A percentile compares a stretch with the other conserved stretches of the same genome.
Conservation (phyloP, 495 filamentous ascomycete genomes). For the Xylaria curta region DNA sequence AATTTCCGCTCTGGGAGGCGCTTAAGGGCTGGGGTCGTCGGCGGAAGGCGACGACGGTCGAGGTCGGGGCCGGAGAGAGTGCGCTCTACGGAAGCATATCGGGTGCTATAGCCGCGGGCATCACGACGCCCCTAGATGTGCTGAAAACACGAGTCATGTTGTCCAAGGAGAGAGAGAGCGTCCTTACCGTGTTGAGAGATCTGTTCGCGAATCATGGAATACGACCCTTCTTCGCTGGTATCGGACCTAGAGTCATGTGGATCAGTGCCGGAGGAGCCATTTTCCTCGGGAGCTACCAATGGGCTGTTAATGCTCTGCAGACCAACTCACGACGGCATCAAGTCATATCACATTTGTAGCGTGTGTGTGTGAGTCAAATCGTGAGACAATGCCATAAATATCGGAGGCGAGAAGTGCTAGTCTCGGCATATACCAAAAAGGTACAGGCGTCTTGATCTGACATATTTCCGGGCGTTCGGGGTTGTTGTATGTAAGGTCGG, state of each 20-base stretch:
- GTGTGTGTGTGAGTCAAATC: slow-evolving; percentile 9
- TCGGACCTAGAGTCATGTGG: slow-evolving; percentile 90
- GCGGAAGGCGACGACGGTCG: slow-evolving; percentile 49
- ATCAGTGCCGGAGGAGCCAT: slow-evolving; percentile 93
- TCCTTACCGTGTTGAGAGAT: slow-evolving; percentile 63
- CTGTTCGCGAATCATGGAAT: slow-evolving; percentile 75
- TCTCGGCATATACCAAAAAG: slow-evolving; percentile 24
- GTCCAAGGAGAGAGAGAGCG: slow-evolving; percentile 63
- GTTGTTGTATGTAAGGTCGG: slow-evolving; percentile 1
- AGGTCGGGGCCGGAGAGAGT: slow-evolving; percentile 76
- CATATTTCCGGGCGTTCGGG: slow-evolving; percentile 21
- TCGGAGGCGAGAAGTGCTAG: slow-evolving; percentile 3
- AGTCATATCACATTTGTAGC: slow-evolving; percentile 11
- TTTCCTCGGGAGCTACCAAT: slow-evolving; percentile 96
- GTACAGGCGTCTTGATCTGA: slow-evolving; percentile 6
- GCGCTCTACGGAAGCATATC: slow-evolving; percentile 84
- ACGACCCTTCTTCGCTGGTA: slow-evolving; percentile 83
- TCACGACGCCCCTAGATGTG: slow-evolving; percentile 95
- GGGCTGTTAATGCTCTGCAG: slow-evolving; percentile 76
- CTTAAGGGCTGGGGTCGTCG: slow-evolving; percentile 68
- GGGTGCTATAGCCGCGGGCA: slow-evolving; percentile 83
- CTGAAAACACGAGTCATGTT: slow-evolving; percentile 98
- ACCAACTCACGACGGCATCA: slow-evolving; percentile 36
- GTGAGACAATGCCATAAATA: slow-evolving; percentile 6
- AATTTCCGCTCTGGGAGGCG: slow-evolving; percentile 96